Base-by-base conservation (phyloP, 306 rosid species). In the Begonia loranthoides region DNA sequence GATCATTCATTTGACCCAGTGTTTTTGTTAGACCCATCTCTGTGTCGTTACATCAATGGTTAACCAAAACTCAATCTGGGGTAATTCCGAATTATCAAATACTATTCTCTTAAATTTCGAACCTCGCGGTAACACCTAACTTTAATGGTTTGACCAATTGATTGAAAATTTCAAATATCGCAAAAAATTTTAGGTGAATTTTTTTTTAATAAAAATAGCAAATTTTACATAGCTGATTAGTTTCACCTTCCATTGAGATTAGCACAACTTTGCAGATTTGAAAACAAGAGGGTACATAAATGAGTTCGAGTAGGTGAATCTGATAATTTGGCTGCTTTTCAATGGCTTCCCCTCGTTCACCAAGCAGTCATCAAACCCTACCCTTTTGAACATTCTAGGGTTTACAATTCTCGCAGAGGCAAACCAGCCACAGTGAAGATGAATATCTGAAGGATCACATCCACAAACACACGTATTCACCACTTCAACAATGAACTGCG, bases 381-480 rank as follows among this genome's bases (percentile, higher is more conserved):
- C 54, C 67, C 89, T 77, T 65, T 75, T 80, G 75, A 84, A 84
- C 44, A 66, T 56, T 69, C 41, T 70, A 3, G 83, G 79, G 40
- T 71, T 73, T 22, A 84, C 58, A 13, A 73, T 22, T 68, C 73
- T 78, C 57, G 77, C 77, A 10, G 94, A 80, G 19, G 89, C 86
- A 66, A 84, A 84, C 94, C 81, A 75, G 34, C 89, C 94, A 73
- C 94, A 78, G 19, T 73, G 81, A 33, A 80, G 73, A 67, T 66
- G 86, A 5, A 80, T 75, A 6, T 77, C 64, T 55, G 62, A 63
- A 17, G 81, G 76, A 56, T 79, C 73, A 66, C 94, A 79, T 10
- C 65, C 78, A 40, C 69, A 65, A n/a, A 70, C 73, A 56, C 94
- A 84, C 1, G 81, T 84, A 73, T 77, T 84, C 15, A 62, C 72